Evolutionary conservation across 805 yeast species (phyloP).

Genomic region (Starmerella powellii): DNA sequence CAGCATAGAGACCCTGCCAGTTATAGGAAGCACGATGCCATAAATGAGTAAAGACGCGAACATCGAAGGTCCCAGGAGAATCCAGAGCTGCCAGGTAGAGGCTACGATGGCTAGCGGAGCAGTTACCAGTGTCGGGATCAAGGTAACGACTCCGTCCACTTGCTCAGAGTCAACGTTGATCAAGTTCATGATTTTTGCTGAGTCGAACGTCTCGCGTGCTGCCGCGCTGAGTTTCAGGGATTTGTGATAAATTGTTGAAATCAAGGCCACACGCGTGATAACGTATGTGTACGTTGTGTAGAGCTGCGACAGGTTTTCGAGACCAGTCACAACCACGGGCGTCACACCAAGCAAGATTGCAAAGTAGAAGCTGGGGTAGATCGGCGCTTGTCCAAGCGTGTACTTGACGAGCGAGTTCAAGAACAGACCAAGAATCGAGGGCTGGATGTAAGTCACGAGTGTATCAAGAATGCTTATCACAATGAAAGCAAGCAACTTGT

Average conservation of each 20-base stretch:
- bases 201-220: conserved; percentile 50
- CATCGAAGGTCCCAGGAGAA: conserved; percentile 70
- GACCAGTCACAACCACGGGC: conserved; percentile 17
- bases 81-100: conserved; percentile 61
- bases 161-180: conserved; percentile 90
- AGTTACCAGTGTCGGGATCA: conserved; percentile 69
- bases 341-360: conserved; percentile 19
- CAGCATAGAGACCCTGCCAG: conserved; percentile 49
- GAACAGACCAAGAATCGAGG: conserved; percentile 19
- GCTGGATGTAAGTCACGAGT: conserved; percentile 14
- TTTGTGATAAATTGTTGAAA: conserved; percentile 56
- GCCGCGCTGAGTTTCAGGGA: conserved; percentile 55
- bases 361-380: conserved; percentile 19
- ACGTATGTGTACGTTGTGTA: conserved; percentile 14
- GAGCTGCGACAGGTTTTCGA: conserved; percentile 15
- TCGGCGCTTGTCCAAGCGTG: conserved; percentile 10
- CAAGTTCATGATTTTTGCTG: conserved; percentile 86
- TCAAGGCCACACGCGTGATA: conserved; percentile 34
- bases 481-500: conserved; percentile 8
- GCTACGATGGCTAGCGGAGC: conserved; percentile 77
- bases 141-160: conserved; percentile 63
- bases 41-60: conserved; percentile 78
- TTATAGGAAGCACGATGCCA: conserved; percentile 63
- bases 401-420: conserved; percentile 16
- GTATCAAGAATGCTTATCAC: conserved; percentile 10